A percentile compares a stretch with the other conserved stretches of the same genome.
Conservation (phyloP, 805 yeast species). For the Wickerhamiella cacticola region DNA sequence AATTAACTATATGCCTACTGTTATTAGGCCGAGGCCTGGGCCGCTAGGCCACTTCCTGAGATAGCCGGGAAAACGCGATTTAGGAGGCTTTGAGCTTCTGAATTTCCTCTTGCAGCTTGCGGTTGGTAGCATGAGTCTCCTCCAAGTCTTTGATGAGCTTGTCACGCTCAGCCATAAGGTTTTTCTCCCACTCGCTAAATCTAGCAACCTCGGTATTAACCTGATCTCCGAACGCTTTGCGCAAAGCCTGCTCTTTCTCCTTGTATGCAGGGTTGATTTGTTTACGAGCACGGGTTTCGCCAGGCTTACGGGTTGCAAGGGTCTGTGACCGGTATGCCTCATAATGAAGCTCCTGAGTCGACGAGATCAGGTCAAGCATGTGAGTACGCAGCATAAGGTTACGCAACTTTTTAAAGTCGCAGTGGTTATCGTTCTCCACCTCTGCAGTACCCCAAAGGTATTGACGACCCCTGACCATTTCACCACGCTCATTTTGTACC, state of each 20-base stretch:
- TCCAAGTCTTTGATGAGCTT: conserved; percentile 89
- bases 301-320: conserved; percentile 38
- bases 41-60: too few species aligned
- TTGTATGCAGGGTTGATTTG: conserved; percentile 79
- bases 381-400: conserved; percentile 53
- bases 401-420: conserved; percentile 61
- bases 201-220: conserved; percentile 93
- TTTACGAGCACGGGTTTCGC: conserved; percentile 30
- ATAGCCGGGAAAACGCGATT: too few species aligned
- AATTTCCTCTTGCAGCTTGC: conserved; percentile 29
- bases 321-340: conserved; percentile 54
- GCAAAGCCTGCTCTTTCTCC: conserved; percentile 90
- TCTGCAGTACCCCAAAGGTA: conserved; percentile 84
- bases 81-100: conserved; percentile 4
- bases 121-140: conserved; percentile 48
- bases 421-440: conserved; percentile 62
- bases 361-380: conserved; percentile 63
- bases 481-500: conserved; percentile 35
- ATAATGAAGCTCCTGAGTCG: conserved; percentile 61
- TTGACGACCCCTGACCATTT: conserved; percentile 55
- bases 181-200: conserved; percentile 97
- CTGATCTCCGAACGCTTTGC: conserved; percentile 92
- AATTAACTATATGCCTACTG: not conserved
- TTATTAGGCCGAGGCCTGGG: not conserved
- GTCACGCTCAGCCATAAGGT: conserved; percentile 88